A percentile compares a stretch with the other conserved stretches of the same genome.
phyloP scores from a whole-genome alignment of 1,284 basidiomycete genomes.

The Golubevia pallescens region DNA sequence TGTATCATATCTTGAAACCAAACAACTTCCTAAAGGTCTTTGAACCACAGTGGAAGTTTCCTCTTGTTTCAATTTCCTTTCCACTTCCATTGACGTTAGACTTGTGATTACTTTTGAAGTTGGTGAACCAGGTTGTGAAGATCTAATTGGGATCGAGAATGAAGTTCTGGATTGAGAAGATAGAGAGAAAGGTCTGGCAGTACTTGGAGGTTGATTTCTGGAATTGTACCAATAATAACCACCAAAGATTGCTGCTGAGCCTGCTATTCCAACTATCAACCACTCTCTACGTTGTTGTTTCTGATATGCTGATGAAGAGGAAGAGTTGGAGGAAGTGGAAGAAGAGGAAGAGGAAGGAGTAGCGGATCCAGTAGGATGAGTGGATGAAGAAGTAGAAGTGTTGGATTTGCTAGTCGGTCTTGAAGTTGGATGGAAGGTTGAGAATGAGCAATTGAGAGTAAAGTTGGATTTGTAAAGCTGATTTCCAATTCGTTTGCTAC shows the following conservation, averaged over 20 bases:
- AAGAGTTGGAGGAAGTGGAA: slow-evolving; percentile 18
- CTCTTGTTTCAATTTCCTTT: slow-evolving; percentile 44
- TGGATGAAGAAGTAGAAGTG: neutral
- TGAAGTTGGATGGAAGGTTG: neutral
- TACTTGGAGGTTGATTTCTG: slow-evolving; percentile 24
- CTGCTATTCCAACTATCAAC: slow-evolving; percentile 56
- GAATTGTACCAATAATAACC: slow-evolving; percentile 56
- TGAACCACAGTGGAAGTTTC: slow-evolving; percentile 51
- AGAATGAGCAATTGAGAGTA: neutral
- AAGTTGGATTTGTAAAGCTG: no score
- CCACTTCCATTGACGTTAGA: slow-evolving; percentile 47
- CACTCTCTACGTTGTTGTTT: slow-evolving; percentile 52
- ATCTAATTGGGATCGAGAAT: slow-evolving; percentile 43
- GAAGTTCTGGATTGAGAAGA: slow-evolving; percentile 28
- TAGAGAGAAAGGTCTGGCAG: slow-evolving; percentile 29
- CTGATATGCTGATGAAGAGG: slow-evolving; percentile 27
- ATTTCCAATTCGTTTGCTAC: no score
- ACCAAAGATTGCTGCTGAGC: slow-evolving; percentile 51
- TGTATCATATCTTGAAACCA: slow-evolving; percentile 58
- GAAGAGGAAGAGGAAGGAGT: slow-evolving; percentile 5
- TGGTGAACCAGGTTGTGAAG: slow-evolving; percentile 28
- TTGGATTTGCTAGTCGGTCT: neutral
- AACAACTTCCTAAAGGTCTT: slow-evolving; percentile 39
- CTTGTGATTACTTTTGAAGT: slow-evolving; percentile 49
- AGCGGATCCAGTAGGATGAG: slow-evolving; percentile 7